A percentile compares a stretch with the other conserved stretches of the same genome.
Evolutionary conservation across 192 early-diverging fungal species (phyloP).

Genomic region (Backusella morwellensis): DNA sequence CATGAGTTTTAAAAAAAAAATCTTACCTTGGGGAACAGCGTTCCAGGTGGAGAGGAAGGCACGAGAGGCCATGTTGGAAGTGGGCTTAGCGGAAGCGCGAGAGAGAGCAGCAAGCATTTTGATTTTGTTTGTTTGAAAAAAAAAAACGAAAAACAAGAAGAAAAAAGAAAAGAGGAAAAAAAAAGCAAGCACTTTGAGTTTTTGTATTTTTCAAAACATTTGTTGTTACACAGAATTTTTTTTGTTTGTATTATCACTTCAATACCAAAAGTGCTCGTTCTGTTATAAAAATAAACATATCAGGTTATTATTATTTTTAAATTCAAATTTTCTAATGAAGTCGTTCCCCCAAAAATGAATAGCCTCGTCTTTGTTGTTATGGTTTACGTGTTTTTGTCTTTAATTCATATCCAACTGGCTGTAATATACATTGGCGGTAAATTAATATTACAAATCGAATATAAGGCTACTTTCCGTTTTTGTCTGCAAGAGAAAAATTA

Average conservation of each 20-base stretch:
- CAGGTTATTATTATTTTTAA: not conserved
- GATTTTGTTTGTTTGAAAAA: not conserved
- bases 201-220: not conserved
- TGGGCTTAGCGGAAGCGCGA: constrained; percentile 16
- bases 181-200: not conserved
- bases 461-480: constrained; percentile 1
- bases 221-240: not conserved
- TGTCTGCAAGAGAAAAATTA: constrained; percentile 1
- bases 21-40: constrained; percentile 55
- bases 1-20: not conserved
- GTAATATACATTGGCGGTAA: not conserved
- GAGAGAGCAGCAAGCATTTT: constrained; percentile 36
- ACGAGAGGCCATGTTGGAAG: constrained; percentile 20
- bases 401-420: not conserved
- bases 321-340: not conserved
- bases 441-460: constrained; percentile 10
- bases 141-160: not conserved
- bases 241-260: not conserved
- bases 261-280: not conserved
- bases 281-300: not conserved
- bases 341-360: not conserved
- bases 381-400: not conserved
- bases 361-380: not conserved
- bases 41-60: constrained; percentile 55
- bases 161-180: not conserved